phyloP scores from a whole-genome alignment of 1,284 basidiomycete species.

The Ceratobasidium sp. region DNA sequence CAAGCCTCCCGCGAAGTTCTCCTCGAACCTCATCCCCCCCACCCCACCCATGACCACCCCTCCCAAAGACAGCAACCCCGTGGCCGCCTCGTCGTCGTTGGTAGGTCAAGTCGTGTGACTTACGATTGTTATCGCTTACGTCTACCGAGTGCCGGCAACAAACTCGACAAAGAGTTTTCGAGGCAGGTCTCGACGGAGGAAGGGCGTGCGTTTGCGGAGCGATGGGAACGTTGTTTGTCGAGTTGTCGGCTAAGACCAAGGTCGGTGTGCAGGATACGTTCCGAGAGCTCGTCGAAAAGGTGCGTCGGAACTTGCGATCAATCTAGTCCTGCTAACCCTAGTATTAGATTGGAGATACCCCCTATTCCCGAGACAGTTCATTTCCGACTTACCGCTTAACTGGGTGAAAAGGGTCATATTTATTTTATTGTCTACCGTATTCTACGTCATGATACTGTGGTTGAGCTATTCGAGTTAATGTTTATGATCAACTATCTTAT shows the following conservation, averaged over 20 bases:
- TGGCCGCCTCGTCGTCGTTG: conserved; percentile 71
- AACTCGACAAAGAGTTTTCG: conserved; percentile 96
- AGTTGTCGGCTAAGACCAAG: conserved; percentile 89
- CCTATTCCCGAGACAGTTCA: too few relatives aligned
- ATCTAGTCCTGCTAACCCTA: neutral
- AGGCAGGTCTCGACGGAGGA: conserved; percentile 87
- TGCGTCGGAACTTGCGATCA: conserved; percentile 50
- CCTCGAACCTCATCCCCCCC: conserved; percentile 28
- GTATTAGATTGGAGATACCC: conserved; percentile 64
- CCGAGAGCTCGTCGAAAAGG: conserved; percentile 79
- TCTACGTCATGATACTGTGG: too few relatives aligned
- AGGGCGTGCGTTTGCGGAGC: conserved; percentile 82
- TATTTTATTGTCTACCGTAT: too few relatives aligned
- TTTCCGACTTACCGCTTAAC: too few relatives aligned
- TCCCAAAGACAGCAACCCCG: neutral
- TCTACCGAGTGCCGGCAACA: conserved; percentile 71
- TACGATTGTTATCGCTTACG: neutral
- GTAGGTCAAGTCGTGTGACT: conserved; percentile 50
- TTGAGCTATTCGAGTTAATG: too few relatives aligned
- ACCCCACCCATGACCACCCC: conserved; percentile 25
- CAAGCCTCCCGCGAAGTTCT: neutral
- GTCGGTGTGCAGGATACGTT: conserved; percentile 85
- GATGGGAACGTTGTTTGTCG: conserved; percentile 87
- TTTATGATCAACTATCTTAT: too few relatives aligned
- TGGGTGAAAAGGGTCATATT: too few relatives aligned